Evolutionary conservation across 148 eudicot species (phyloP), one percentile per base, ranked within the genome.

Genomic region (Persicaria tinctoria): DNA sequence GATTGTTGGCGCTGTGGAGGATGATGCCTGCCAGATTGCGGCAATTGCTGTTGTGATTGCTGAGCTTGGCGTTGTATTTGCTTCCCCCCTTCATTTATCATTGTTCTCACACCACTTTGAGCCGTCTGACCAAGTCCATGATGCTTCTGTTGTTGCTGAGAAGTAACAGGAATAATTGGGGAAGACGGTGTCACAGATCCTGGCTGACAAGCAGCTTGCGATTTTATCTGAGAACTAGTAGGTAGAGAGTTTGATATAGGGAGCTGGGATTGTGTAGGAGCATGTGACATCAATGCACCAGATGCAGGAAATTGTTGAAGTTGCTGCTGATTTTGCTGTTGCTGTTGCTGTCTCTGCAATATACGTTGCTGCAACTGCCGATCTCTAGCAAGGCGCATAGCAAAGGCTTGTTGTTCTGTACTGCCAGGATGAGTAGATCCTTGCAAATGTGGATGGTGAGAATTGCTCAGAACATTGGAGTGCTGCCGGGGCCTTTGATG

Each of bases 381-480:
- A 68, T 93, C 93, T 84, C 90, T 94, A n/a, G 90, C 90, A 74
- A 87, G 41, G 60, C 84, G 96, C 17, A 87, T 27, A 47, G 90
- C 83, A 75, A 78, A 85, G 51, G 93, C 90, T 84, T 90, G 91
- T 51, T 88, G 90, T 76, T 92, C 96, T 8, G 84, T 53, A 72
- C 80, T 83, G 32, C 78, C 57, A 23, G 83, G 51, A 70, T 85
- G 90, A 77, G 85, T 85, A 14, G 90, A 76, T 44, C 87, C 88
- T 76, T 83, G 85, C 53, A 89, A 79, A 77, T 83, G 90, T 2
- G 83, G 85, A 86, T 89, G 90, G 69, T 75, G 91, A 70, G 85
- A 82, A 84, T 72, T 76, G 78, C 74, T 82, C 68, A 79, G 77
- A 69, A 84, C 79, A 76, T 86, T 93, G 44, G 91, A 80, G 83